Conservation (phyloP, 75 land plant species). For the Azolla pinnata region DNA sequence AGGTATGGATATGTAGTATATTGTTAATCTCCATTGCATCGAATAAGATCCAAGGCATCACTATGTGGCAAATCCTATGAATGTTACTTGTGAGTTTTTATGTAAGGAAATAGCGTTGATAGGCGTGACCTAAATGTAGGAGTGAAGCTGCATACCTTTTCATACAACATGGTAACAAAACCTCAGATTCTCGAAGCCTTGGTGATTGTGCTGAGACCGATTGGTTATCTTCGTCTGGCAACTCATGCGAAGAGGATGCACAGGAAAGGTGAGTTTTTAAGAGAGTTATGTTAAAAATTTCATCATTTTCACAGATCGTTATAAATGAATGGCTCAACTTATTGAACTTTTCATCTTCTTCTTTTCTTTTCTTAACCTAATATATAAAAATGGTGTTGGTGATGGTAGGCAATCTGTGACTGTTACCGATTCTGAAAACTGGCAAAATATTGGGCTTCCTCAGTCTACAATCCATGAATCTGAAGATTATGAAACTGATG, state of each 20-base stretch:
- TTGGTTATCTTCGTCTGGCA: conserved; percentile 63
- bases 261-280: conserved; percentile 37
- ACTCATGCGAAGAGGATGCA: conserved; percentile 60
- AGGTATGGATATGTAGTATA: too few relatives aligned
- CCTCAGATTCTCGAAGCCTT: not conserved
- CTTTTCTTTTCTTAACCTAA: not conserved
- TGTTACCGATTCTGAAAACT: not conserved
- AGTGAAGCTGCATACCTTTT: not conserved
- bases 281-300: not conserved
- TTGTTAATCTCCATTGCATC: too few relatives aligned
- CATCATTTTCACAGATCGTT: too few relatives aligned
- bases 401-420: not conserved
- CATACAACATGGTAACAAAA: not conserved
- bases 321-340: not conserved
- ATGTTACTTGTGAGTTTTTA: too few relatives aligned
- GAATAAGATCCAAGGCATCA: too few relatives aligned
- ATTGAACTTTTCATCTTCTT: not conserved
- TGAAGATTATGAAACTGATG: not conserved
- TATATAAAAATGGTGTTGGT: not conserved
- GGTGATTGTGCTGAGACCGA: conserved; percentile 35
- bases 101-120: too few relatives aligned
- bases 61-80: too few relatives aligned
- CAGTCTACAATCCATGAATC: not conserved
- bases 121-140: too few relatives aligned
- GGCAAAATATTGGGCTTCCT: not conserved